Percentiles rank a stretch among this genome's conserved stretches.
phyloP scores from a whole-genome alignment of 495 filamentous ascomycete species.

The Amorphotheca resinae region DNA sequence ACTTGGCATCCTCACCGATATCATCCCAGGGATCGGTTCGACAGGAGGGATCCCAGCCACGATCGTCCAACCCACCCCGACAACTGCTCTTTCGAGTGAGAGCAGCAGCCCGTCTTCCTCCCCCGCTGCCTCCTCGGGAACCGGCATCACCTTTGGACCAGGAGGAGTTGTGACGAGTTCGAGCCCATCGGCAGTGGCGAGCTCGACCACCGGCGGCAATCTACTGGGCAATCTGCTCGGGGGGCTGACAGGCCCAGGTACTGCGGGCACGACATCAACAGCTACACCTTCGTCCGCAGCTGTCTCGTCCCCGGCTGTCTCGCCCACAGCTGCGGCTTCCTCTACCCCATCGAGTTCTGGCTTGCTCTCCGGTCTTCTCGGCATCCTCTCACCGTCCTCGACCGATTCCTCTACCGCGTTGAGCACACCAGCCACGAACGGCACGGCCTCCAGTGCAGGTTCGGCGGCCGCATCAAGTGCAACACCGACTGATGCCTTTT shows the following conservation, averaged over 20 bases:
- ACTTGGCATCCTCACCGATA: slow-evolving; percentile 7
- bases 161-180: slow-evolving; percentile 16
- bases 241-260: slow-evolving; percentile 1
- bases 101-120: slow-evolving; percentile 8
- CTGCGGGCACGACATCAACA: neutral
- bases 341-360: neutral
- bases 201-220: neutral
- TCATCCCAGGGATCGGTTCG: too few relatives aligned
- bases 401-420: neutral
- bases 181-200: neutral
- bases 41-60: slow-evolving; percentile 14
- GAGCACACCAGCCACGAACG: neutral
- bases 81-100: neutral
- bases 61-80: slow-evolving; percentile 9
- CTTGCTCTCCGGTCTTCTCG: neutral
- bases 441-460: neutral
- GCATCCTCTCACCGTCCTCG: neutral
- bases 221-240: neutral
- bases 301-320: neutral
- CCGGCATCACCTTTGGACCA: slow-evolving; percentile 16
- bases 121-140: slow-evolving; percentile 6
- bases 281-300: neutral
- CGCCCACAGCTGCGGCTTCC: neutral
- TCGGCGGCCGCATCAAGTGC: neutral
- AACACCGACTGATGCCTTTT: neutral